phyloP scores from a whole-genome alignment of 2,329 filamentous ascomycete species.

The Cladosporium sphaerospermum region DNA sequence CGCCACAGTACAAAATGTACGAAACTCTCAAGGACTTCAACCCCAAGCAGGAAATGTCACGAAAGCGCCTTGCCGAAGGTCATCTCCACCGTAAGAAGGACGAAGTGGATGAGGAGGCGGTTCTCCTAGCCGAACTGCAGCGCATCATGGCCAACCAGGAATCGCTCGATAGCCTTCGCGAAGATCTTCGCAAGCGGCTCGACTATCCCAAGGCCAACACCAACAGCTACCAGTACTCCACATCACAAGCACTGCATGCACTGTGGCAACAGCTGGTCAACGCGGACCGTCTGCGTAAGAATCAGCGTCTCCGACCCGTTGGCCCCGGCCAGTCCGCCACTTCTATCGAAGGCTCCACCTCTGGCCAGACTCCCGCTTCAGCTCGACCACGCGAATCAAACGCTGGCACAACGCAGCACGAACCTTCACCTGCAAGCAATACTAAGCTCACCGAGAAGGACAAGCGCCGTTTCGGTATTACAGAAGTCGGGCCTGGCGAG shows the following conservation, averaged over 20 bases:
- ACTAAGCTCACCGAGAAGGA: conserved; percentile 59
- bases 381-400: conserved; percentile 41
- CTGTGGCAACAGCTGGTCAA: conserved; percentile 77
- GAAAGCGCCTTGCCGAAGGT: conserved; percentile 79
- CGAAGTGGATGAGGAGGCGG: conserved; percentile 87
- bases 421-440: conserved; percentile 8
- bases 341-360: conserved; percentile 5
- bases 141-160: conserved; percentile 84
- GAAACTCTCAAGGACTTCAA: conserved; percentile 85
- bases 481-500: conserved; percentile 58
- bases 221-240: conserved; percentile 61
- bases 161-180: conserved; percentile 78
- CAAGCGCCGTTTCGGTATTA: conserved; percentile 79
- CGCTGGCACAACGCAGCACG: conserved; percentile 23
- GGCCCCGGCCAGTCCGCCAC: conserved; percentile 9
- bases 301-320: conserved; percentile 44
- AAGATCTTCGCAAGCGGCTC: conserved; percentile 69
- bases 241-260: conserved; percentile 70
- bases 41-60: conserved; percentile 65
- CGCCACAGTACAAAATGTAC: conserved; percentile 73
- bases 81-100: conserved; percentile 74
- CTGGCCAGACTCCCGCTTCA: conserved; percentile 19
- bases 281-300: conserved; percentile 84
- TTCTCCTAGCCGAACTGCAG: conserved; percentile 81
- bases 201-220: conserved; percentile 65